Evolutionary conservation across 108 stramenopile species (phyloP).

Genomic region (Pseudonitzschia delicatissima): DNA sequence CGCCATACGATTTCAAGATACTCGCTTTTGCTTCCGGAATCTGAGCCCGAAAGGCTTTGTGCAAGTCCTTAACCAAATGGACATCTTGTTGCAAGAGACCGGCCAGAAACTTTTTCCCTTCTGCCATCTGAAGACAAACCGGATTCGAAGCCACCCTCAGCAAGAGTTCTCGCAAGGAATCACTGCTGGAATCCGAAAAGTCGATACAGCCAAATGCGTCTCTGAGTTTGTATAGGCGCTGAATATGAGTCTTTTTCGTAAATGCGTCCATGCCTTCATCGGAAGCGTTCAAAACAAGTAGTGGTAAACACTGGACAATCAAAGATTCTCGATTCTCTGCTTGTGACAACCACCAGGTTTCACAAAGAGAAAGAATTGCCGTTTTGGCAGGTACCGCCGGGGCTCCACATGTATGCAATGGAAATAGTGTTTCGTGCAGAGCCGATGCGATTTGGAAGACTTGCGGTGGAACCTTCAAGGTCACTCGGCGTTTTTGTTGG

Average conservation of each 20-base stretch:
- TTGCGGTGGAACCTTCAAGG: slow-evolving; percentile 43
- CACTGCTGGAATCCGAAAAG: slow-evolving; percentile 78
- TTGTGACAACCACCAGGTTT: slow-evolving; percentile 80
- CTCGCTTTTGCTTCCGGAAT: slow-evolving; percentile 57
- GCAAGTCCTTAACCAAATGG: slow-evolving; percentile 64
- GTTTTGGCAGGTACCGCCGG: slow-evolving; percentile 46
- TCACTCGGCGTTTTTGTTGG: background rate
- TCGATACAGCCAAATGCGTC: slow-evolving; percentile 81
- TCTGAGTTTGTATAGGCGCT: slow-evolving; percentile 67
- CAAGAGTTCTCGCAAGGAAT: slow-evolving; percentile 51
- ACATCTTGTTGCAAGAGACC: slow-evolving; percentile 64
- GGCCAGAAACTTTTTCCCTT: slow-evolving; percentile 73
- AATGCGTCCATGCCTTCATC: slow-evolving; percentile 17
- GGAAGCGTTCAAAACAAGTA: slow-evolving; percentile 57
- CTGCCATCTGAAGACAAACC: slow-evolving; percentile 58
- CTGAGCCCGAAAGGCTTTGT: slow-evolving; percentile 60
- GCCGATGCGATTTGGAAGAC: slow-evolving; percentile 53
- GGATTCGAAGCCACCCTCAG: slow-evolving; percentile 69
- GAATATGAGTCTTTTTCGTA: slow-evolving; percentile 63
- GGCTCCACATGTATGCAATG: slow-evolving; percentile 50
- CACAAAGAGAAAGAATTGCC: slow-evolving; percentile 74
- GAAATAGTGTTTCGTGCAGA: slow-evolving; percentile 69
- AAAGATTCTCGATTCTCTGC: slow-evolving; percentile 69
- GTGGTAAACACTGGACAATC: slow-evolving; percentile 78
- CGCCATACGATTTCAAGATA: slow-evolving; percentile 72